These are phyloP conservation scores for Coemansia sp. DNA, from an alignment of 371 early-diverging fungal genomes.

Conservation along the genomic window DNA sequence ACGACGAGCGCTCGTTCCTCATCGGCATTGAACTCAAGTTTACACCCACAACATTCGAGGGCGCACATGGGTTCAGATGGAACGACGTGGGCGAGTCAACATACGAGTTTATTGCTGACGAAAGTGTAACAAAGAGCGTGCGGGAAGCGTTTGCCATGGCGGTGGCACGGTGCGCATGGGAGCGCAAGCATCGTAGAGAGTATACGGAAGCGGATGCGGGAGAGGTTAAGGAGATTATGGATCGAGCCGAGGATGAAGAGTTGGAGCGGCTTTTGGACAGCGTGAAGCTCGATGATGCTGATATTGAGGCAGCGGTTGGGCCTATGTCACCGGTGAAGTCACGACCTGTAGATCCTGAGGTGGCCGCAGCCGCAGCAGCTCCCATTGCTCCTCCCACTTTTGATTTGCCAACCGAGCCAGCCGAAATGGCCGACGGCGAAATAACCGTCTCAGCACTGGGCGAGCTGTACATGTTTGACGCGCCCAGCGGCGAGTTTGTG, in stretches of 20 bases:
- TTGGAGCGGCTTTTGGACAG: slow-evolving; percentile 35
- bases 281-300: slow-evolving; percentile 38
- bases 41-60: slow-evolving; percentile 19
- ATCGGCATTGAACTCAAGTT: slow-evolving; percentile 60
- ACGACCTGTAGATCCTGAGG: not conserved
- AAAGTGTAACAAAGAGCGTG: slow-evolving; percentile 21
- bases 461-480: slow-evolving; percentile 62
- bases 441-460: slow-evolving; percentile 48
- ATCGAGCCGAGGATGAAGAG: slow-evolving; percentile 41
- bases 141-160: slow-evolving; percentile 61
- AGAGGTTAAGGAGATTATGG: slow-evolving; percentile 53
- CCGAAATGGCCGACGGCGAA: slow-evolving; percentile 32
- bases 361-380: slow-evolving; percentile 2
- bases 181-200: slow-evolving; percentile 56
- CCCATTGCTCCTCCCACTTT: not conserved
- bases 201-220: slow-evolving; percentile 61
- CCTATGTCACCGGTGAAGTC: not conserved
- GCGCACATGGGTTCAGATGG: slow-evolving; percentile 39
- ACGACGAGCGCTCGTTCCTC: slow-evolving; percentile 56
- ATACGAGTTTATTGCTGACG: slow-evolving; percentile 42
- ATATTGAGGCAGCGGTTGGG: slow-evolving; percentile 16
- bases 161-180: slow-evolving; percentile 69
- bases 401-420: slow-evolving; percentile 40
- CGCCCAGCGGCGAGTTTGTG: slow-evolving; percentile 55
- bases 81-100: slow-evolving; percentile 13